Evolutionary conservation across 2,329 filamentous ascomycete species (phyloP), one percentile per base, ranked within the genome.

Genomic region (Microdochium paspali): DNA sequence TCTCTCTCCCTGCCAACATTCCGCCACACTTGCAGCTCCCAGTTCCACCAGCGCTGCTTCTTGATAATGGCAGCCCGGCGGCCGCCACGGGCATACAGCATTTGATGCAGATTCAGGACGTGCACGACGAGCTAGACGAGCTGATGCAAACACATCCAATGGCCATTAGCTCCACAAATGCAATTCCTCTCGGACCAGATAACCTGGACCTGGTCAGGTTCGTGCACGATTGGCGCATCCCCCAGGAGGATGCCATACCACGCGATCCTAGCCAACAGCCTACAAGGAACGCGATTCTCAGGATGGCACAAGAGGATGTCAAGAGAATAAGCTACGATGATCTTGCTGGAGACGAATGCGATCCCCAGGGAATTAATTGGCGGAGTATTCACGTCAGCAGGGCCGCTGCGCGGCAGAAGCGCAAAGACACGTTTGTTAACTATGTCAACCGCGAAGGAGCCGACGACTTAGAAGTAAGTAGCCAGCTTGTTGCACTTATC

Each of bases 291-390:
- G 35, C 35, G 6, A 40, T 40, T 18, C 35, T 40, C n/a, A 20
- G 23, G 35, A n/a, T 40, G 6, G 35, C 35, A 20, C 35, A 40
- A 20, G 13, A 55, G 6, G 52, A 60, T 42, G 54, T 68, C 26
- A 50, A 46, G 55, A 51, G 62, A 25, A 51, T 68, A 30, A 50
- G 58, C 2, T 73, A 72, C 50, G 56, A 59, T 5, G 70, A 82
- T 46, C 67, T 84, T 6, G 57, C 65, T n/a, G 79, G 77, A 1
- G 77, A 83, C 44, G 47, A 54, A 44, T 78, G 66, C 48, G 80
- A 84, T 54, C 59, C 81, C 23, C 80, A 84, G 55, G 77, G 79
- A 45, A 66, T 84, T 30, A 62, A 81, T 56, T 84, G 80, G 80
- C 53, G 60, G 2, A 61, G 66, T 12, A 62, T 83, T 52, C 72